Evolutionary conservation across 371 early-diverging fungal genomes (phyloP).

Genomic region (Haplosporangium sp.): DNA sequence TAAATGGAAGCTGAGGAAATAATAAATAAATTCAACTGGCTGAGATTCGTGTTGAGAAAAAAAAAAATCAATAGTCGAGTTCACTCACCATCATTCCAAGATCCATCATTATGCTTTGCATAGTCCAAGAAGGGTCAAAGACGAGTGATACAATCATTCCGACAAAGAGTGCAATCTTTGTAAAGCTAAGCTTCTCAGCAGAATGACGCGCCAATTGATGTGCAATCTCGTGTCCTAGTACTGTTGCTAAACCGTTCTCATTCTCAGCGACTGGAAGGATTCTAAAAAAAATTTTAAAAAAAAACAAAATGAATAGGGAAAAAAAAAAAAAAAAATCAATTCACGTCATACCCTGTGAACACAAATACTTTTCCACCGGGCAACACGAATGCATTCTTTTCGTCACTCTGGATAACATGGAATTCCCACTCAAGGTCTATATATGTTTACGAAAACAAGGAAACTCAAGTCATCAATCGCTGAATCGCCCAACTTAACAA

Average conservation of each 20-base stretch:
- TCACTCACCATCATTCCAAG: conserved; percentile 47
- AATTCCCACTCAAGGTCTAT: conserved; percentile 78
- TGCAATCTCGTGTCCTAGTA: conserved; percentile 90
- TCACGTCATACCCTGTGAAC: conserved; percentile 69
- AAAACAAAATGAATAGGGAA: background rate
- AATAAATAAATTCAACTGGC: background rate
- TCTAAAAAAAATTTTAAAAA: conserved; percentile 54
- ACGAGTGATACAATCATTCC: conserved; percentile 59
- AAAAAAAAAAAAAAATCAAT: background rate
- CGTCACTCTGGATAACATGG: conserved; percentile 83
- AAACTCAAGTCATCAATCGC: background rate
- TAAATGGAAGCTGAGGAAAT: conserved; percentile 80
- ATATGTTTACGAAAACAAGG: background rate
- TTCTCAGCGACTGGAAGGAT: conserved; percentile 84
- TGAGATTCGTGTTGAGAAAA: conserved; percentile 1
- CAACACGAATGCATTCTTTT: conserved; percentile 93
- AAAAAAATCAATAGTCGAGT: background rate
- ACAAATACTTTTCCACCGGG: conserved; percentile 96
- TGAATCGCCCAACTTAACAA: no score
- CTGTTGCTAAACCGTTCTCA: conserved; percentile 94
- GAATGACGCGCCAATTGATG: conserved; percentile 89
- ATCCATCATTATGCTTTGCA: conserved; percentile 37
- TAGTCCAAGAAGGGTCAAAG: conserved; percentile 58
- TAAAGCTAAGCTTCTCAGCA: conserved; percentile 83
- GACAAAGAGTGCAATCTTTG: conserved; percentile 70